Evolutionary conservation across 192 early-diverging fungal species (phyloP).

Genomic region (Coemansia sp.): DNA sequence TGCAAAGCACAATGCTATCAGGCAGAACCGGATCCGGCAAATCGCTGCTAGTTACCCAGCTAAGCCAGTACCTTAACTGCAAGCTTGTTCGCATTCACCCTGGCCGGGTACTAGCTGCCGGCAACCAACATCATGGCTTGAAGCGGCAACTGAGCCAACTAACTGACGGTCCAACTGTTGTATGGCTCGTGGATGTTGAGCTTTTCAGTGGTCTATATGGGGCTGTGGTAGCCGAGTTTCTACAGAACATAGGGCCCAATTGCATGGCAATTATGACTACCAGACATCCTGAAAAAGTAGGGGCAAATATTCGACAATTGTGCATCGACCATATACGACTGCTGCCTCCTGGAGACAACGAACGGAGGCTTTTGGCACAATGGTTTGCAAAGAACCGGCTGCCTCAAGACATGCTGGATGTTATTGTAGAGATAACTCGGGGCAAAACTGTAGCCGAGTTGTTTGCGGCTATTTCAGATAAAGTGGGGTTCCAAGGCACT

Average conservation of each 20-base stretch:
- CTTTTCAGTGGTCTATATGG: constrained; percentile 32
- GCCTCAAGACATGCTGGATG: not conserved
- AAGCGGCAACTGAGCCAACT: constrained; percentile 10
- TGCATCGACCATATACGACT: constrained; percentile 44
- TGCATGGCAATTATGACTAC: constrained; percentile 52
- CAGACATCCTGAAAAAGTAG: constrained; percentile 32
- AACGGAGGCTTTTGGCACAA: constrained; percentile 21
- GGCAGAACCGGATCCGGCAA: constrained; percentile 52
- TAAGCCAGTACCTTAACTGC: constrained; percentile 18
- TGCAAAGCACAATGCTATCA: constrained; percentile 37
- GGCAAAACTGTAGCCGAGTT: constrained; percentile 33
- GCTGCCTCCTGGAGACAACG: constrained; percentile 18
- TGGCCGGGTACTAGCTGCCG: constrained; percentile 26
- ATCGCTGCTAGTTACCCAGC: constrained; percentile 23
- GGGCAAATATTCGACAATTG: constrained; percentile 22
- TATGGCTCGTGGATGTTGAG: constrained; percentile 44
- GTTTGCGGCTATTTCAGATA: constrained; percentile 9
- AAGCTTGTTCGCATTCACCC: constrained; percentile 22
- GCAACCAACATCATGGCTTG: constrained; percentile 31
- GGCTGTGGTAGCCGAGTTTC: constrained; percentile 27
- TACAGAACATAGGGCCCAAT: constrained; percentile 4
- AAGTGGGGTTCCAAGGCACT: not conserved
- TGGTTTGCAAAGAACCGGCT: constrained; percentile 22
- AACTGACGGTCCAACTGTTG: constrained; percentile 9
- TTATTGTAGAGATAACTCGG: constrained; percentile 8